phyloP scores from a whole-genome alignment of 179 eudicot species.

The Beta corolliflora region DNA sequence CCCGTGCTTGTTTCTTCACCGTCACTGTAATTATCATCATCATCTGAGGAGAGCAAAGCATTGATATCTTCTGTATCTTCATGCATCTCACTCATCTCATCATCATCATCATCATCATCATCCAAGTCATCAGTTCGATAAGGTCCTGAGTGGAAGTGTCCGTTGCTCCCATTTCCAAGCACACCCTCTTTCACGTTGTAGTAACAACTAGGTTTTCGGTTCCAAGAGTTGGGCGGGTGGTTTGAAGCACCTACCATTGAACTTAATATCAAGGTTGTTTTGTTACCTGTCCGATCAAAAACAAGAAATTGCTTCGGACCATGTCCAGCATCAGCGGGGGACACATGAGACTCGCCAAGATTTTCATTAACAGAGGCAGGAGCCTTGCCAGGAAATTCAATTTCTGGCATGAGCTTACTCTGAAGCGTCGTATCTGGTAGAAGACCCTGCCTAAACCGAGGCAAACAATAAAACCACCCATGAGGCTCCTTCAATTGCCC shows the following conservation, averaged over 20 bases:
- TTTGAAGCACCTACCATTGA: slow-evolving; percentile 48
- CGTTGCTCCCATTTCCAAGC: slow-evolving; percentile 23
- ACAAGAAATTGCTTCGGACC: slow-evolving; percentile 73
- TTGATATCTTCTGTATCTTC: slow-evolving; percentile 91
- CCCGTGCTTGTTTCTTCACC: slow-evolving; percentile 85
- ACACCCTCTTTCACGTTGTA: slow-evolving; percentile 28
- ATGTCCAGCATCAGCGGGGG: slow-evolving; percentile 26
- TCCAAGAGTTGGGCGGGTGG: slow-evolving; percentile 37
- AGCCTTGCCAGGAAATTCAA: slow-evolving; percentile 20
- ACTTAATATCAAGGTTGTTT: slow-evolving; percentile 69
- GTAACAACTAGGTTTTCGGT: slow-evolving; percentile 31
- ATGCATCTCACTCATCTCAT: slow-evolving; percentile 59
- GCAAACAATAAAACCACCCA: slow-evolving; percentile 57
- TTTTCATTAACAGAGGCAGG: slow-evolving; percentile 24
- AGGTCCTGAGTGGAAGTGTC: slow-evolving; percentile 28
- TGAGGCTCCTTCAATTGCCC: slow-evolving; percentile 41
- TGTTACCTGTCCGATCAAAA: slow-evolving; percentile 84
- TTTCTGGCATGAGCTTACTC: slow-evolving; percentile 21
- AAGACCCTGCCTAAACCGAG: slow-evolving; percentile 51
- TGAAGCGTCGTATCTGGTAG: slow-evolving; percentile 17
- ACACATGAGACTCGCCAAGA: slow-evolving; percentile 12
- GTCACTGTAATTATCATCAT: slow-evolving; percentile 49
- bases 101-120: slow-evolving; percentile 32
- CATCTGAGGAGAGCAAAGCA: slow-evolving; percentile 88
- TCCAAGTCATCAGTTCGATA: slow-evolving; percentile 41